These are phyloP conservation scores for Dictyophora rubrovolvata DNA, from an alignment of 768 basidiomycete species.

Conservation along the genomic window DNA sequence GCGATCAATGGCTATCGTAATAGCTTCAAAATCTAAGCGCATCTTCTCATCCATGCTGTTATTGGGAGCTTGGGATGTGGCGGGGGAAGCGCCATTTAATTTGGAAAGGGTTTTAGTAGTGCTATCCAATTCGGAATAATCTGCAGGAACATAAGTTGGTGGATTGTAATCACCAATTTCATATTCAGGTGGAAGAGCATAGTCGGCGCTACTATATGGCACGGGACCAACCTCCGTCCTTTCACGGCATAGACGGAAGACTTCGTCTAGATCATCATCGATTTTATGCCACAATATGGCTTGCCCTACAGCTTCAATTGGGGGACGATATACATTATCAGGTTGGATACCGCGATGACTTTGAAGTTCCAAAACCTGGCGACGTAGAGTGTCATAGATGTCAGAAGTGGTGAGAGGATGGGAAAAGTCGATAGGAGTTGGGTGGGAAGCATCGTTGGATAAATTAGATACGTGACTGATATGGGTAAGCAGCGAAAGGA, in stretches of 20 bases:
- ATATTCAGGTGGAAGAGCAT: slow-evolving; percentile 23
- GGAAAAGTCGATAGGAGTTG: slow-evolving; percentile 1
- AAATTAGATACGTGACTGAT: slow-evolving; percentile 49
- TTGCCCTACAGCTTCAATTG: slow-evolving; percentile 43
- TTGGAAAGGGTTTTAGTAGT: not conserved
- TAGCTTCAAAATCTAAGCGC: slow-evolving; percentile 73
- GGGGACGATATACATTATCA: slow-evolving; percentile 26
- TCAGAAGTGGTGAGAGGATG: slow-evolving; percentile 21
- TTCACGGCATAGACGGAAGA: slow-evolving; percentile 56
- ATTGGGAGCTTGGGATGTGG: slow-evolving; percentile 2
- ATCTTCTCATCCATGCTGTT: slow-evolving; percentile 57
- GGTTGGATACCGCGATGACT: slow-evolving; percentile 38
- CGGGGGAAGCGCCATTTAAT: not conserved
- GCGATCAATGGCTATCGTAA: slow-evolving; percentile 83
- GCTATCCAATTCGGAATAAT: slow-evolving; percentile 4
- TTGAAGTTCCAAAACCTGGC: slow-evolving; percentile 60
- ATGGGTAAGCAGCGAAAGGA: slow-evolving; percentile 60
- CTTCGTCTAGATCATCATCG: slow-evolving; percentile 61
- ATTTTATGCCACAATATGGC: slow-evolving; percentile 67
- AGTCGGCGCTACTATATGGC: slow-evolving; percentile 11
- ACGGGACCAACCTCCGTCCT: slow-evolving; percentile 30
- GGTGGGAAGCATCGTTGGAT: slow-evolving; percentile 11
- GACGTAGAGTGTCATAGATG: slow-evolving; percentile 51
- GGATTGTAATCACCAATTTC: slow-evolving; percentile 20
- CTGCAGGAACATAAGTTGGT: slow-evolving; percentile 7